Base-by-base conservation (phyloP, 225 moss, liverwort and hornwort genomes). In the Lunularia cruciata region DNA sequence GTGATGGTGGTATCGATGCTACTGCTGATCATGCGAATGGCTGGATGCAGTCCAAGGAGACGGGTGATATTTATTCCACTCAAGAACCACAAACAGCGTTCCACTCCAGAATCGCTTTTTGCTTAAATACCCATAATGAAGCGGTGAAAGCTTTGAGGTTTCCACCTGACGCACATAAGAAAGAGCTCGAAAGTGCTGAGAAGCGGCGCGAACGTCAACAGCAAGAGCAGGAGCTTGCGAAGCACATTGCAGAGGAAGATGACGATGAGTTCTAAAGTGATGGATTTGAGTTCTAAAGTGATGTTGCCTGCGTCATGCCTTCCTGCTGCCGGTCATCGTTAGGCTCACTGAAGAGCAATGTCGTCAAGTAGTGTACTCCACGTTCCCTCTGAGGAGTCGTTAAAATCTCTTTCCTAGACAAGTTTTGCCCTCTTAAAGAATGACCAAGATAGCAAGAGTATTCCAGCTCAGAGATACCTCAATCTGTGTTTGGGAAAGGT, bases 41-140 rank as follows among this genome's bases (percentile, higher is more conserved):
- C 33, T 95, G 92, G 95, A 92, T 95, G 95, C 92, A 90, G 72
- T 95, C 95, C 47, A 95, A 89, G 79, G 95, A 95, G 69, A 92
- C 95, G 42, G 95, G 95, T 66, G 95, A 95, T 70, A 92, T 95
- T 37, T 95, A 95, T 59, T 92, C 89, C 20, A 95, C 95, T 6
- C 95, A 95, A 82, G 95, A 95, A 65, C 92, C 92, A 30, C 95
- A 95, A 67, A 85, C 90, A 73, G 95, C 92, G 45, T 95, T 95
- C 74, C 95, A 95, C 76, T 88, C 95, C 38, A 83, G 90, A 67
- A 95, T 95, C 70, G 95, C 92, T 6, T 95, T 95, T 70, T 95
- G 95, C 81, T 80, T 95, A 0, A 92, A 95, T 65, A 95, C 87
- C 19, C 81, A 84, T 70, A 84, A 84, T 33, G 87, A 84, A 47